A percentile compares a stretch with the other conserved stretches of the same genome.
Evolutionary conservation across 208 protist species (phyloP).

Genomic region (Strigomonas galati): DNA sequence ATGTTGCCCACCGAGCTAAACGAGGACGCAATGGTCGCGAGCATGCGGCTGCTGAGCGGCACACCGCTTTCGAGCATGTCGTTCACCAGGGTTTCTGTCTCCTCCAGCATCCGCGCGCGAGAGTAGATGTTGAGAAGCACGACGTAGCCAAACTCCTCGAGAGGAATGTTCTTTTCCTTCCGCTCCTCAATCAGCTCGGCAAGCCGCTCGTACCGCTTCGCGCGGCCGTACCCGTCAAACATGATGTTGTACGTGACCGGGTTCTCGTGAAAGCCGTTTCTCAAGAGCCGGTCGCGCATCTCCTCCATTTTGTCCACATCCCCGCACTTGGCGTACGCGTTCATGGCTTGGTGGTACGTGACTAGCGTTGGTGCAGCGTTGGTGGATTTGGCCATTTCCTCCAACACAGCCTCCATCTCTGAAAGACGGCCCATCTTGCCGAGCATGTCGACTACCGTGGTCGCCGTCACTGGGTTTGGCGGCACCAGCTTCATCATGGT

Average conservation of each 20-base stretch:
- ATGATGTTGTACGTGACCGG: slow-evolving; percentile 90
- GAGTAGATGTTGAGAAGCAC: slow-evolving; percentile 82
- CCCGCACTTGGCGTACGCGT: slow-evolving; percentile 88
- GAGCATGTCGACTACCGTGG: slow-evolving; percentile 91
- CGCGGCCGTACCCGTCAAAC: slow-evolving; percentile 85
- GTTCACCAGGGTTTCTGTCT: slow-evolving; percentile 68
- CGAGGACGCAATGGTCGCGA: slow-evolving; percentile 66
- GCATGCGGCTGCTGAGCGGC: slow-evolving; percentile 65
- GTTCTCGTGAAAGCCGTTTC: slow-evolving; percentile 74
- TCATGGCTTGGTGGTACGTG: slow-evolving; percentile 90
- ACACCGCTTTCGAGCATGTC: slow-evolving; percentile 70
- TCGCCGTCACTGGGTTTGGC: slow-evolving; percentile 86
- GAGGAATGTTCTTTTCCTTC: slow-evolving; percentile 56
- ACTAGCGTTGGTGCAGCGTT: slow-evolving; percentile 84
- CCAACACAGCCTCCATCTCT: slow-evolving; percentile 87
- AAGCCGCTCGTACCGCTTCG: slow-evolving; percentile 82
- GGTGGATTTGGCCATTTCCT: slow-evolving; percentile 83
- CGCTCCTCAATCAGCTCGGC: slow-evolving; percentile 79
- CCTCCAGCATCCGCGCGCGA: slow-evolving; percentile 62
- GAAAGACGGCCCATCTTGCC: slow-evolving; percentile 86
- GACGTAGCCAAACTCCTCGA: slow-evolving; percentile 88
- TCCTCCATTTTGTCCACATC: slow-evolving; percentile 86
- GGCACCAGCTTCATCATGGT: slow-evolving; percentile 90
- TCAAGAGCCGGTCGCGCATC: slow-evolving; percentile 53
- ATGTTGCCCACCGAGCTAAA: slow-evolving; percentile 72